Percentiles rank a stretch among this genome's conserved stretches.
Evolutionary conservation across 192 early-diverging fungal species (phyloP).

Genomic region (Mortierella alpina): DNA sequence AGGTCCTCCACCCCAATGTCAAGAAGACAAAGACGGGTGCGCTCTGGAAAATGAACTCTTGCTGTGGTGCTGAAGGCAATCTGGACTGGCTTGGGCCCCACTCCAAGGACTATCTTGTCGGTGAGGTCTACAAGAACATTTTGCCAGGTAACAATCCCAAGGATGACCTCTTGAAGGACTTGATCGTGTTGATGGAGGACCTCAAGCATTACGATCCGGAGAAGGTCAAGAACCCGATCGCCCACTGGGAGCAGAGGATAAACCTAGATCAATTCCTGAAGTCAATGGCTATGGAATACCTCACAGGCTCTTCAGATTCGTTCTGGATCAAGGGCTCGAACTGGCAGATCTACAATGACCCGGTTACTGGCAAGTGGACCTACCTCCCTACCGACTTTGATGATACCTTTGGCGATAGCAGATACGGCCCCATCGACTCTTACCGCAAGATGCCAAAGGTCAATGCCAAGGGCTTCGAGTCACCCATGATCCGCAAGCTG

Average conservation of each 20-base stretch:
- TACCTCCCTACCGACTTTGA: conserved; percentile 59
- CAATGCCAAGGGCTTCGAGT: conserved; percentile 25
- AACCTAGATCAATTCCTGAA: conserved; percentile 48
- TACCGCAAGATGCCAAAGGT: conserved; percentile 37
- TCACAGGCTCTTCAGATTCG: conserved; percentile 53
- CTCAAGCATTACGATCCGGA: conserved; percentile 41
- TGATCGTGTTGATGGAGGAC: conserved; percentile 50
- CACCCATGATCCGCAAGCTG: conserved; percentile 36
- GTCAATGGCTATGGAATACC: conserved; percentile 52
- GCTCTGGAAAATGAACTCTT: conserved; percentile 47
- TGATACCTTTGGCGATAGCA: conserved; percentile 49
- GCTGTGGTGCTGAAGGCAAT: conserved; percentile 31
- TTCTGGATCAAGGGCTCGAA: conserved; percentile 57
- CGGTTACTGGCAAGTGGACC: conserved; percentile 50
- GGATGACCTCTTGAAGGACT: conserved; percentile 25
- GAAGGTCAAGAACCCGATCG: conserved; percentile 16
- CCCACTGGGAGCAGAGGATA: conserved; percentile 28
- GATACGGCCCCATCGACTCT: conserved; percentile 19
- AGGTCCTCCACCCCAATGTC: conserved; percentile 34
- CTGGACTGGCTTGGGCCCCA: conserved; percentile 49
- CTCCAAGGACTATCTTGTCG: conserved; percentile 24
- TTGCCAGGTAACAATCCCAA: conserved; percentile 26
- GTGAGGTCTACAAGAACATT: conserved; percentile 46
- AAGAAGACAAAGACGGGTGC: conserved; percentile 44
- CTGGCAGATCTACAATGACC: conserved; percentile 57